phyloP scores from a whole-genome alignment of 805 yeast species.

The Cyberlindnera euphorbiiphila region DNA sequence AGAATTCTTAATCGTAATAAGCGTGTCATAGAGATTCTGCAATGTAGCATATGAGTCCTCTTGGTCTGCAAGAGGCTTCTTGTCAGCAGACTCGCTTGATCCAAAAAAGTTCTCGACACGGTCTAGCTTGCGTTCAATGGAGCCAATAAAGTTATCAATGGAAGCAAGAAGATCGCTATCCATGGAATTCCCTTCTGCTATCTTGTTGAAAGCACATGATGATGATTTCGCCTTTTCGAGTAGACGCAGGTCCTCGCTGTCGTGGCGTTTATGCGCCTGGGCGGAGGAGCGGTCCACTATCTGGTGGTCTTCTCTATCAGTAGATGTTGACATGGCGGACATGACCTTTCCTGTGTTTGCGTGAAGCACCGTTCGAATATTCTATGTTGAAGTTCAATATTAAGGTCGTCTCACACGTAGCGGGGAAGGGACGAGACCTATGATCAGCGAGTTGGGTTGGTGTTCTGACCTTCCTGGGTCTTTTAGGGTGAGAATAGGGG shows the following conservation, averaged over 20 bases:
- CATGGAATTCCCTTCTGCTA: conserved; percentile 24
- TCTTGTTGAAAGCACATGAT: conserved; percentile 23
- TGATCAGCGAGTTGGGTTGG: too few relatives aligned
- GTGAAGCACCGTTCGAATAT: too few relatives aligned
- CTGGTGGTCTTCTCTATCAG: not conserved
- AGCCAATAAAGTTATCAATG: conserved; percentile 24
- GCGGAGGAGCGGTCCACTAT: not conserved
- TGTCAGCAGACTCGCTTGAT: conserved; percentile 2
- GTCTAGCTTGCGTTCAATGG: conserved; percentile 27
- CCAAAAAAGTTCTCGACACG: conserved; percentile 24
- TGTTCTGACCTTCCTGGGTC: too few relatives aligned
- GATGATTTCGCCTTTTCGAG: conserved; percentile 25
- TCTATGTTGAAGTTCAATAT: too few relatives aligned
- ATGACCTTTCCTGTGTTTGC: not conserved
- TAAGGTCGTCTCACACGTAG: too few relatives aligned
- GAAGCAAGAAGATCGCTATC: conserved; percentile 22
- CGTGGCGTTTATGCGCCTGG: conserved; percentile 15
- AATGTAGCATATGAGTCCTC: conserved; percentile 22
- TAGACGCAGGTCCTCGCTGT: conserved; percentile 23
- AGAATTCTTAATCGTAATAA: conserved; percentile 26
- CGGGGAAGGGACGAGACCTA: too few relatives aligned
- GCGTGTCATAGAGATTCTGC: conserved; percentile 27
- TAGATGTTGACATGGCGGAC: conserved; percentile 4
- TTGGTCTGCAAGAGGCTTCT: conserved; percentile 2
- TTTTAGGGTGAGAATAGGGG: too few relatives aligned